Percentiles rank a stretch among this genome's conserved stretches.
Evolutionary conservation across 2,329 filamentous ascomycete genomes (phyloP).

Genomic region (Hypoxylon sp.): DNA sequence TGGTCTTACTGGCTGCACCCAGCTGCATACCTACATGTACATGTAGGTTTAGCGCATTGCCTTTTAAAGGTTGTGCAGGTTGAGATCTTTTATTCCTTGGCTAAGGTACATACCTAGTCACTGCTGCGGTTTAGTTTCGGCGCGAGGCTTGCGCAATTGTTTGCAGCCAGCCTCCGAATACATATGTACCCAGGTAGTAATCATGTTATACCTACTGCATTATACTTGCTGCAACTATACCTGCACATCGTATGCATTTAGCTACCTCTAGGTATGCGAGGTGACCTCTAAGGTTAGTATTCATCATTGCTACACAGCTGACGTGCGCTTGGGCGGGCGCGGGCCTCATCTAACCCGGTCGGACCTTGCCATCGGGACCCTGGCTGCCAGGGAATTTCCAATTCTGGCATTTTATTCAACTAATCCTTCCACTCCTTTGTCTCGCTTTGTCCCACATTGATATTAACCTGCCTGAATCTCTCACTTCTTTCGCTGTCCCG

Average conservation of each 20-base stretch:
- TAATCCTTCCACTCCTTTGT: constrained; percentile 41
- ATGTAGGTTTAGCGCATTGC: constrained; percentile 22
- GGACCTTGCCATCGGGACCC: constrained; percentile 29
- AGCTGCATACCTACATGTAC: neutral
- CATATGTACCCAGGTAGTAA: neutral
- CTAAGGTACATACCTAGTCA: neutral
- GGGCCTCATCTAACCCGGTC: constrained; percentile 23
- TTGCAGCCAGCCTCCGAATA: constrained; percentile 15
- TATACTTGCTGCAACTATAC: neutral
- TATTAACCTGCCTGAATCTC: constrained; percentile 42
- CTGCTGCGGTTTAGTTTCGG: constrained; percentile 13
- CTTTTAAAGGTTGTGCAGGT: constrained; percentile 22
- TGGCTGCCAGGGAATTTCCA: constrained; percentile 22
- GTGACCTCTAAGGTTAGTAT: neutral
- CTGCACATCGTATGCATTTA: neutral
- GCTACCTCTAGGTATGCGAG: neutral
- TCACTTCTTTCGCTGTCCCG: constrained; percentile 24
- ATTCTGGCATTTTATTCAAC: constrained; percentile 27
- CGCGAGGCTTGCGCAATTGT: constrained; percentile 32
- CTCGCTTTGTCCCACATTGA: constrained; percentile 39
- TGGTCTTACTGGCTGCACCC: constrained; percentile 24
- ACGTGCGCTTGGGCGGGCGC: constrained; percentile 21
- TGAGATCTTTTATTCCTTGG: constrained; percentile 23
- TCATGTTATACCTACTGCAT: constrained; percentile 7
- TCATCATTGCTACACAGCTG: constrained; percentile 19